These are phyloP conservation scores for Lecanoromycetidae sp. DNA, from an alignment of 2,329 filamentous ascomycete genomes.

Conservation along the genomic window DNA sequence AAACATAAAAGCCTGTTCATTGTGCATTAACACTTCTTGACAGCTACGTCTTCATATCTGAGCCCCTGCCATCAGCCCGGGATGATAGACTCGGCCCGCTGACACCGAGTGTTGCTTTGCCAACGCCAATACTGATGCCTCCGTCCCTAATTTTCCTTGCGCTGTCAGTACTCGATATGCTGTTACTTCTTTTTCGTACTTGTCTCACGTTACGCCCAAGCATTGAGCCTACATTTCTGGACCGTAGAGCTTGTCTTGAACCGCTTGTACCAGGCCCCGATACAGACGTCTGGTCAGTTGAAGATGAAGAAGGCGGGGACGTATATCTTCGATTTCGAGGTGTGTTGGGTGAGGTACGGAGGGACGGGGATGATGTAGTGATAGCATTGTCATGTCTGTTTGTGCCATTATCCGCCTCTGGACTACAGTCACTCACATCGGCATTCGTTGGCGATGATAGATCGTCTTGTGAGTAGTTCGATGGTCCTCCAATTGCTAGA, in stretches of 20 bases:
- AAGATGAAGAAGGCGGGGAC: conserved; percentile 8
- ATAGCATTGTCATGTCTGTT: background rate
- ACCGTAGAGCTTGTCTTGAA: background rate
- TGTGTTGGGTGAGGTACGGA: background rate
- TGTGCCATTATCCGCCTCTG: background rate
- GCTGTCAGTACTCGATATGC: conserved; percentile 17
- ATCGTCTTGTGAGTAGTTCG: conserved; percentile 9
- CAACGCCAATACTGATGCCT: conserved; percentile 16
- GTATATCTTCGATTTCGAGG: background rate
- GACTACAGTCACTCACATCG: conserved; percentile 2
- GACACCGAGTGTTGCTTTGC: conserved; percentile 15
- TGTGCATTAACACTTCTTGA: too few species aligned
- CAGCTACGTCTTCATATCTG: background rate
- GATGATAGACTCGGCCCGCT: background rate
- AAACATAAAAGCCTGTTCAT: too few species aligned
- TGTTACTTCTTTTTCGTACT: conserved; percentile 12
- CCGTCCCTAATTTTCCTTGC: conserved; percentile 7
- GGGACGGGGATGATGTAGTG: background rate
- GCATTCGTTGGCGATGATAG: conserved; percentile 5
- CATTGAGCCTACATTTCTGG: background rate
- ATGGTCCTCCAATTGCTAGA: background rate
- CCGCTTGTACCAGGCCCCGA: conserved; percentile 2
- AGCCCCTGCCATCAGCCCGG: background rate
- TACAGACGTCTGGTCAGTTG: conserved; percentile 6
- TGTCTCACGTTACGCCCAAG: conserved; percentile 8